Percentiles rank a stretch among this genome's conserved stretches.
Conservation (phyloP, 1,139 yeast genomes). For the Saccharomycopsis hybrid region DNA sequence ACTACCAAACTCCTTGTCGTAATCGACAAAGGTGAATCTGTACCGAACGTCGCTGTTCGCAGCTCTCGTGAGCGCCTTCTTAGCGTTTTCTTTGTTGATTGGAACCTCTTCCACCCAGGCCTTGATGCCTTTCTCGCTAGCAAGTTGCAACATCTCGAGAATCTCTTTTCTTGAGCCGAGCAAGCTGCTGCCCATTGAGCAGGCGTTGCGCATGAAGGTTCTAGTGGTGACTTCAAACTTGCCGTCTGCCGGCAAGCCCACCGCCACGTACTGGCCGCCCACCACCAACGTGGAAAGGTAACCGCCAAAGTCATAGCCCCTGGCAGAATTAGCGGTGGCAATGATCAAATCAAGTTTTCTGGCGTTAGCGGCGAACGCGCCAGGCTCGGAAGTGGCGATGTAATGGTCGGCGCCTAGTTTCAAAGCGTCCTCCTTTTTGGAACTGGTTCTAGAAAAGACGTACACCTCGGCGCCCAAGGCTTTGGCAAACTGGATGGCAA, state of each 20-base stretch:
- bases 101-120: slow-evolving; percentile 59
- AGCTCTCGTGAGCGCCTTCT: slow-evolving; percentile 45
- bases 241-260: slow-evolving; percentile 45
- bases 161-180: slow-evolving; percentile 52
- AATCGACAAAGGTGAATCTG: slow-evolving; percentile 55
- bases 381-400: slow-evolving; percentile 45
- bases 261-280: slow-evolving; percentile 46
- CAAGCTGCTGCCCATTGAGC: slow-evolving; percentile 28
- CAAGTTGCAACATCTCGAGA: slow-evolving; percentile 46
- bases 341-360: slow-evolving; percentile 38
- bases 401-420: slow-evolving; percentile 48
- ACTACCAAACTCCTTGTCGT: slow-evolving; percentile 37
- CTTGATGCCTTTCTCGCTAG: slow-evolving; percentile 43
- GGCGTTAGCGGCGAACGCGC: slow-evolving; percentile 30
- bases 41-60: slow-evolving; percentile 53
- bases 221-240: slow-evolving; percentile 37
- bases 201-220: slow-evolving; percentile 40
- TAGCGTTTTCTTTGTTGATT: slow-evolving; percentile 44
- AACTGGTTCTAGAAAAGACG: slow-evolving; percentile 44
- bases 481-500: slow-evolving; percentile 50
- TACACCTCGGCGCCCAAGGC: slow-evolving; percentile 54
- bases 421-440: slow-evolving; percentile 45
- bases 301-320: slow-evolving; percentile 33
- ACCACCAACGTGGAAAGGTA: slow-evolving; percentile 35
- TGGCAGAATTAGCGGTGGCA: slow-evolving; percentile 45